Conservation (phyloP, 2,329 filamentous ascomycete species). For the Claviceps monticola region DNA sequence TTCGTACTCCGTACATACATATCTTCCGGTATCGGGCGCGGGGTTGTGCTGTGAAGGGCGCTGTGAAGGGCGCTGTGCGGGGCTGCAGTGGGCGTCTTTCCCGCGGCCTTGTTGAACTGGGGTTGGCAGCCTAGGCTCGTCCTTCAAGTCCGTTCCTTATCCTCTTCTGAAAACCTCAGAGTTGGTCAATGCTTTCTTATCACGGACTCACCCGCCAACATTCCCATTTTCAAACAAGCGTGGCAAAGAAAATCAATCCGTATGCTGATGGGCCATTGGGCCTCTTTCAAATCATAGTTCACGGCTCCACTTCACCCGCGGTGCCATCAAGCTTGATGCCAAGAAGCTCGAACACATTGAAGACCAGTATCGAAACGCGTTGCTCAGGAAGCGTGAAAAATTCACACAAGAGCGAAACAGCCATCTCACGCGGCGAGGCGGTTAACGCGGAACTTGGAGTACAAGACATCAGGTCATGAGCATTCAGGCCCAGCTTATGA, state of each 20-base stretch:
- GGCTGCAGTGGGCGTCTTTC: conserved; percentile 20
- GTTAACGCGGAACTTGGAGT: too few relatives aligned
- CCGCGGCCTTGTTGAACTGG: conserved; percentile 56
- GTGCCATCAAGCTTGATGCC: conserved; percentile 70
- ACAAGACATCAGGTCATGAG: too few relatives aligned
- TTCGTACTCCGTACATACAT: too few relatives aligned
- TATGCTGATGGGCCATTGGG: conserved; percentile 14
- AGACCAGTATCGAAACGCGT: conserved; percentile 40
- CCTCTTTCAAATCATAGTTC: conserved; percentile 36
- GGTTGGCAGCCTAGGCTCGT: conserved; percentile 31
- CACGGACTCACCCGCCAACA: too few relatives aligned
- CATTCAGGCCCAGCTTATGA: neutral
- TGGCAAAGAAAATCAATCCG: neutral
- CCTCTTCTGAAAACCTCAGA: conserved; percentile 8
- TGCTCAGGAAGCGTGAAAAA: conserved; percentile 11
- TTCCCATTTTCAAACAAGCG: neutral
- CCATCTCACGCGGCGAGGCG: too few relatives aligned
- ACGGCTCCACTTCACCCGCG: conserved; percentile 75
- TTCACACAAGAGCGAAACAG: too few relatives aligned
- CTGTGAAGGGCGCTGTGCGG: too few relatives aligned
- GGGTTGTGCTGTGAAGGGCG: too few relatives aligned
- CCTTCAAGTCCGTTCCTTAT: conserved; percentile 14
- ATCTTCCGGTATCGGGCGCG: too few relatives aligned
- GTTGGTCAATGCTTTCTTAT: too few relatives aligned
- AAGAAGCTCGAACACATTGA: conserved; percentile 75